Base-by-base conservation (phyloP, 2,329 filamentous ascomycete genomes). In the Lithohypha guttulata region DNA sequence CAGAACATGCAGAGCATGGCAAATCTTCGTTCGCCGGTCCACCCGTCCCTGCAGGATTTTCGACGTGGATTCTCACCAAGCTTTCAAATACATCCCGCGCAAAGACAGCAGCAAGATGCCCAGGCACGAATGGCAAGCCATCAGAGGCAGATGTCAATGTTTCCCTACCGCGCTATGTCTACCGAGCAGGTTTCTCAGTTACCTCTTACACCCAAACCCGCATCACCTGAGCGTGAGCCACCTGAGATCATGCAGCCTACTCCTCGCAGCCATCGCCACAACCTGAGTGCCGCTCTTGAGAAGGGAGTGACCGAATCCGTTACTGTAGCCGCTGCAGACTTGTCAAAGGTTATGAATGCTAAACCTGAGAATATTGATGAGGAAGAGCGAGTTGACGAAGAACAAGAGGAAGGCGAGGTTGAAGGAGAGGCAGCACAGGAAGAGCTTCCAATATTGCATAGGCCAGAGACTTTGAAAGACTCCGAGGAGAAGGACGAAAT, bases 271-370 rank as follows among this genome's bases (percentile, higher is more conserved):
- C 73, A 78, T 57, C 69, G 69, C 41, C 81, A 87, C 51, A 86
- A 86, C 50, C 70, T 84, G 27, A 86, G 80, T 52, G 73, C 79
- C 46, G 84, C 77, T 31, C 69, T 93, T 17, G 85, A 94, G 56
- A 80, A 79, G 45, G 85, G 91, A 50, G 80, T 93, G 41, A 81
- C 91, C 34, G 82, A 87, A 53, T 80, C 83, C 3, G 84, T 93
- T 52, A 89, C 45, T 17, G 58, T 56, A 13, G 47, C 62, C 27
- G 53, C 53, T n/a, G 55, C 57, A 7, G 52, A 58, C 26, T 47
- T 43, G 18, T 41, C 39, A n/a, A 42, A 41, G 3, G 31, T 28
- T 8, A 14, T 45, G 3, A 57, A 58, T 17, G 51, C 57, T 8
- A 49, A 51, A 39, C 44, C 47, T 10, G 57, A 75, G 23, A 74